Evolutionary conservation across 192 early-diverging fungal genomes (phyloP), one percentile per base, ranked within the genome.

Genomic region (Lobosporangium transversale): DNA sequence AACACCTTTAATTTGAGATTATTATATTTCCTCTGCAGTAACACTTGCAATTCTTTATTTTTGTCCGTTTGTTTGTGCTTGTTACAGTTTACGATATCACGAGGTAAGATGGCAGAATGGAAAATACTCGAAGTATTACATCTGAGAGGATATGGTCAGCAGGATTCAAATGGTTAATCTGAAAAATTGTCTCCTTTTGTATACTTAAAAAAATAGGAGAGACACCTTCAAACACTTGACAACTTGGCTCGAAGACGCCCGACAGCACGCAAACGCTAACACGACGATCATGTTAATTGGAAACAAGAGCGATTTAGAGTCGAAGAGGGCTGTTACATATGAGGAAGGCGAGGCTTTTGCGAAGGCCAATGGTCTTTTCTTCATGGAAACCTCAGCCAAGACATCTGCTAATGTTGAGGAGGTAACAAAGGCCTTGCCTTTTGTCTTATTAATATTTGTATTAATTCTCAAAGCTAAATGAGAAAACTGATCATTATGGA

Each of bases 281-380:
- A 96, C 95, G 12, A 93, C 92, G 2, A 93, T 93, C 53, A 91
- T 94, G 68, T 82, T 98, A 15, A 90, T 98, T 52, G 96, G 94
- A 48, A 97, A 97, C 85, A 98, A 98, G 75, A 90, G 88, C 53
- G 95, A 97, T 79, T 79, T 96, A n/a, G 92, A 91, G 17, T 81
- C 81, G 29, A 91, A 90, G 66, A 89, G 95, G 58, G 85, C 88
- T 29, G 94, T 97, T 23, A 85, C 94, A 3, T 76, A 84, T 23
- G 94, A 95, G 58, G 95, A 97, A 73, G 95, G 93, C 49, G 91
- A 93, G 53, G 85, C 87, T 49, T 96, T 96, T 88, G 95, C 95
- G 30, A 80, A 83, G 56, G 90, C 93, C 50, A 90, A 97, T 66
- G 91, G 87, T 14, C 85, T 98, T 51, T 87, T 97, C 45, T 97